These are phyloP conservation scores for Catunica adiposa DNA, from an alignment of 2,329 filamentous ascomycete species.

Conservation along the genomic window DNA sequence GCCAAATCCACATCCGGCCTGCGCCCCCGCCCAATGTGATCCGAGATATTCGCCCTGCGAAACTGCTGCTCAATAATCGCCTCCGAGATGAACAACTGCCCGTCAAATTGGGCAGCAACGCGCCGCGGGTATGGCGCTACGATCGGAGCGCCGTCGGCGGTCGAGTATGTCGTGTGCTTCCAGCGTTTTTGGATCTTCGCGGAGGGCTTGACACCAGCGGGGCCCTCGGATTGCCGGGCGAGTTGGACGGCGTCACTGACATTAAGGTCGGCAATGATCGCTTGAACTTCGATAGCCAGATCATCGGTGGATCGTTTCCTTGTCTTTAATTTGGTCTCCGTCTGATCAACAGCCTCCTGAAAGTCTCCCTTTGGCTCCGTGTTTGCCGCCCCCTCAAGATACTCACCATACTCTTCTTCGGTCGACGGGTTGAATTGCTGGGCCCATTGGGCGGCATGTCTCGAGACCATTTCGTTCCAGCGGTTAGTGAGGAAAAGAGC, in stretches of 20 bases:
- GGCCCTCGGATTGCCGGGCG: conserved; percentile 7
- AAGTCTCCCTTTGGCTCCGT: not conserved
- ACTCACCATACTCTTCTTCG: conserved; percentile 11
- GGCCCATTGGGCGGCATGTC: conserved; percentile 29
- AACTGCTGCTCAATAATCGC: conserved; percentile 33
- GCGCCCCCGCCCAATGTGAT: conserved; percentile 29
- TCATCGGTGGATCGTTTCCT: not conserved
- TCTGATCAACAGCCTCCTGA: not conserved
- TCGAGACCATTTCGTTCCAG: conserved; percentile 33
- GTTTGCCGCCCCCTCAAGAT: conserved; percentile 2
- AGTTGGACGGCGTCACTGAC: conserved; percentile 4
- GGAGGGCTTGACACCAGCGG: conserved; percentile 12
- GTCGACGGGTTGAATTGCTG: conserved; percentile 18
- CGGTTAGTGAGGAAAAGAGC: conserved; percentile 31
- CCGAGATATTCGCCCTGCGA: conserved; percentile 25
- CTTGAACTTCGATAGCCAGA: not conserved
- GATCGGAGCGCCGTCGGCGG: conserved; percentile 17
- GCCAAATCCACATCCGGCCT: conserved; percentile 20
- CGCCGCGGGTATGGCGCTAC: conserved; percentile 23
- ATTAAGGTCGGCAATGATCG: conserved; percentile 6
- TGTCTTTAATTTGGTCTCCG: not conserved
- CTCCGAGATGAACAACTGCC: conserved; percentile 26
- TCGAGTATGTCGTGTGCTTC: conserved; percentile 13
- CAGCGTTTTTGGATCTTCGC: conserved; percentile 15
- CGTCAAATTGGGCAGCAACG: conserved; percentile 27